Evolutionary conservation across 805 yeast genomes (phyloP), one percentile per base, ranked within the genome.

Genomic region (Torulaspora delbrueckii): DNA sequence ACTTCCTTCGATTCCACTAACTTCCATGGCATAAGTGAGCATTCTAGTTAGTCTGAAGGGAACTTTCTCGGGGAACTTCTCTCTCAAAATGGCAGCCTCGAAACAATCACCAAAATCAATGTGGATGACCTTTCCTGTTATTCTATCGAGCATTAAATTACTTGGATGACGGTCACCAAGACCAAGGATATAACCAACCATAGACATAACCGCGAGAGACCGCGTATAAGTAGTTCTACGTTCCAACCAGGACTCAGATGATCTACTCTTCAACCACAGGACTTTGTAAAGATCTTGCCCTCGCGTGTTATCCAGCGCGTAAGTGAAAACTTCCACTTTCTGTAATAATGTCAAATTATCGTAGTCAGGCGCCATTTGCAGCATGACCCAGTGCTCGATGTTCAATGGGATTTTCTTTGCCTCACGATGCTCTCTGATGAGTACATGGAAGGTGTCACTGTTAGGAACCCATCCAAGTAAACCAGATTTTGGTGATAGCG

Each of bases 41-140:
- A 93, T 93, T 66, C 99, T 75, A 0, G 99, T 93, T 47, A 93
- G 75, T 65, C 99, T 77, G 72, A 93, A 93, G 6, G 99, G 99
- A 19, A 93, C 99, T 65, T 90, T 91, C 60, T 93, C 99, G 0
- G 99, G 99, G 65, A 86, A 95, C 63, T 93, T 93, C 56, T 95
- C 99, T 55, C 99, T 79, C 50, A 93, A 69, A 40, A 91, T 89
- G 0, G 99, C 99, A 2, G 98, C 96, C 64, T 93, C 99, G 60
- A 93, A 93, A 76, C 99, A 93, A 64, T 93, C 99, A 54, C 99
- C 99, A 68, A 91, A 93, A 74, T 93, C 99, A 67, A 93, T 91
- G 63, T 93, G 99, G 31, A 93, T 78, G 42, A 93, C 96, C 60
- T 91, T 89, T 50, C 99, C 99, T 0, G 98, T 88, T 40, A 84